Percentiles rank a stretch among this genome's conserved stretches.
Conservation (phyloP, 768 basidiomycete genomes). For the Baorangia bicolor region DNA sequence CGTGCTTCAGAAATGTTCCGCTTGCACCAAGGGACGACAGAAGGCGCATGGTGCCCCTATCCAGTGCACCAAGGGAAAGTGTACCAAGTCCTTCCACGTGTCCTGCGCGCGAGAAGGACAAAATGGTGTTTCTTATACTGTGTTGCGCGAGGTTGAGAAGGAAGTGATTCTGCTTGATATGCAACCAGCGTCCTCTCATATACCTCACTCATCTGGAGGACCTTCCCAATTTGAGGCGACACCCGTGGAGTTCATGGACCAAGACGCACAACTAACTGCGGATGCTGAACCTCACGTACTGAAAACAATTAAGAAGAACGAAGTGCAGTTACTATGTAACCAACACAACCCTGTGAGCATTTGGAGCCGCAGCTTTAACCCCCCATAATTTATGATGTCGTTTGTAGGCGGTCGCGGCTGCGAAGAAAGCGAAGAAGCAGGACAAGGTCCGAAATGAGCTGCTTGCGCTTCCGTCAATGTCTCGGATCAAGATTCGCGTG, state of each 20-base stretch:
- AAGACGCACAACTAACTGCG: background rate
- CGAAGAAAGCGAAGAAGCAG: slow-evolving; percentile 72
- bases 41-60: slow-evolving; percentile 80
- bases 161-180: slow-evolving; percentile 68
- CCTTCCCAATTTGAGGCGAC: background rate
- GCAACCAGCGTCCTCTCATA: slow-evolving; percentile 11
- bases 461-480: slow-evolving; percentile 63
- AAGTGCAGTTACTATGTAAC: slow-evolving; percentile 75
- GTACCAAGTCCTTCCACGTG: slow-evolving; percentile 90
- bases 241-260: background rate
- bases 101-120: slow-evolving; percentile 71
- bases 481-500: slow-evolving; percentile 81
- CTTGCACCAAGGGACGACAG: slow-evolving; percentile 66
- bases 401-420: slow-evolving; percentile 66
- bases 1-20: slow-evolving; percentile 78
- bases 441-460: slow-evolving; percentile 72
- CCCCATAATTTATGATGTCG: background rate
- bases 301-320: slow-evolving; percentile 70
- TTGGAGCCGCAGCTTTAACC: background rate
- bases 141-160: slow-evolving; percentile 74
- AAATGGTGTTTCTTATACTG: slow-evolving; percentile 55
- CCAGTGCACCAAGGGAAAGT: slow-evolving; percentile 94
- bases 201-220: slow-evolving; percentile 1
- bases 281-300: slow-evolving; percentile 38
- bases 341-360: slow-evolving; percentile 87